phyloP scores from a whole-genome alignment of 1,284 basidiomycete genomes.

The Malassezia obtusa region DNA sequence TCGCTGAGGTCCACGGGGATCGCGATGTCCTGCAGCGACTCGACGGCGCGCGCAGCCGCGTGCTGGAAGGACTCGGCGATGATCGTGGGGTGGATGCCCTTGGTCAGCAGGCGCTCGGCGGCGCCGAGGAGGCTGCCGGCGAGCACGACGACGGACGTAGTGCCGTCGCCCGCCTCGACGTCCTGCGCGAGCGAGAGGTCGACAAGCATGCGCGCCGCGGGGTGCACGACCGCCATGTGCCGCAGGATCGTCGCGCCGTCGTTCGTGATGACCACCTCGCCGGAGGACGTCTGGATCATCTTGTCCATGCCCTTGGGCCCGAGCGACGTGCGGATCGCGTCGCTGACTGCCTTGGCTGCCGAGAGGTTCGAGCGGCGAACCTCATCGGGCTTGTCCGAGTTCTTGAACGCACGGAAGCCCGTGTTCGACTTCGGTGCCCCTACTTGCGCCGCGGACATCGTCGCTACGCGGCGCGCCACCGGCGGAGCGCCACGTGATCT shows the following conservation, averaged over 20 bases:
- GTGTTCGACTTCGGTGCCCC: constrained; percentile 9
- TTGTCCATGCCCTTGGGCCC: constrained; percentile 99
- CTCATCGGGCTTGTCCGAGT: constrained; percentile 48
- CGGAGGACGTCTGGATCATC: constrained; percentile 97
- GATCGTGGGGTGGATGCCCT: constrained; percentile 91
- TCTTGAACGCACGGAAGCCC: constrained; percentile 41
- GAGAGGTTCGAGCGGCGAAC: constrained; percentile 43
- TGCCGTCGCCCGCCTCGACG: constrained; percentile 96
- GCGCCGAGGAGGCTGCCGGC: constrained; percentile 86
- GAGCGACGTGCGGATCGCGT: constrained; percentile 90
- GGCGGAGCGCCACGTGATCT: not conserved
- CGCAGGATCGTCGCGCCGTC: constrained; percentile 97
- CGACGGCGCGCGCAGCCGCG: constrained; percentile 83
- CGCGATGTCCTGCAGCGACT: constrained; percentile 85
- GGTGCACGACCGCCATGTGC: constrained; percentile 94
- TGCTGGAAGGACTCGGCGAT: constrained; percentile 91
- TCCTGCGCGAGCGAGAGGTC: constrained; percentile 97
- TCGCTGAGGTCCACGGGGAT: constrained; percentile 86
- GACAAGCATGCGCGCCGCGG: constrained; percentile 91
- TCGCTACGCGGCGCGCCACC: not conserved
- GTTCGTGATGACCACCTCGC: constrained; percentile 96
- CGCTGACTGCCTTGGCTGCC: constrained; percentile 70
- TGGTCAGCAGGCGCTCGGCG: constrained; percentile 91
- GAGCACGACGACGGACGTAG: constrained; percentile 94
- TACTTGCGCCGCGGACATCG: not conserved